Evolutionary conservation across 2,329 filamentous ascomycete genomes (phyloP).

Genomic region (Ophiocordyceps camponoti-leonardi): DNA sequence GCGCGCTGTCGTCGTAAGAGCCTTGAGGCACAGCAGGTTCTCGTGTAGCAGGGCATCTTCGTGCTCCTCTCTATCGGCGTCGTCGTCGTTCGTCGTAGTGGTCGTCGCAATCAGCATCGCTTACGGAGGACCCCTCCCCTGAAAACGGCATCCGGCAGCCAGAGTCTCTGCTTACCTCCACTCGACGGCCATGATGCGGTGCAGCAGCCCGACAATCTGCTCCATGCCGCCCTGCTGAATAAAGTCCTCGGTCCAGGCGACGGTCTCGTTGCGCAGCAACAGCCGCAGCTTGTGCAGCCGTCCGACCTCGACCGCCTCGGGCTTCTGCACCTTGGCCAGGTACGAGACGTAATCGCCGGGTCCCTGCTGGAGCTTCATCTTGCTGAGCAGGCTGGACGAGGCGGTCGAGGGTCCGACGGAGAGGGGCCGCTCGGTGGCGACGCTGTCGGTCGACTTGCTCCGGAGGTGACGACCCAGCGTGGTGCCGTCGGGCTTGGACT

Average conservation of each 20-base stretch:
- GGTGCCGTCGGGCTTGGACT: slow-evolving; percentile 48
- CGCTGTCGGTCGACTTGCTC: slow-evolving; percentile 56
- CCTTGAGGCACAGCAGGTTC: slow-evolving; percentile 82
- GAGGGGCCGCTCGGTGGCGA: slow-evolving; percentile 42
- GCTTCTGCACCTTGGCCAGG: slow-evolving; percentile 62
- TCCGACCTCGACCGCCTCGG: slow-evolving; percentile 76
- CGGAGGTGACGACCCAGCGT: slow-evolving; percentile 43
- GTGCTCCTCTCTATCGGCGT: slow-evolving; percentile 60
- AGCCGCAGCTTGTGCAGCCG: slow-evolving; percentile 86
- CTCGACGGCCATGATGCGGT: slow-evolving; percentile 88
- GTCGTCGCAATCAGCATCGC: background rate
- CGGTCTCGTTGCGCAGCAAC: slow-evolving; percentile 81
- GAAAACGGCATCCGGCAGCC: too few relatives aligned
- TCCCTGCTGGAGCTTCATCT: slow-evolving; percentile 55
- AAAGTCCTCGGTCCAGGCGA: slow-evolving; percentile 88
- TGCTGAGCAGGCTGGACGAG: slow-evolving; percentile 38
- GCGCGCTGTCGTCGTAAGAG: slow-evolving; percentile 76
- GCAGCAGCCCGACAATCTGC: slow-evolving; percentile 70
- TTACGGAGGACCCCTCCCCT: slow-evolving; percentile 1
- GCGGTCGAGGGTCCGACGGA: slow-evolving; percentile 31
- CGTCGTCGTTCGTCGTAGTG: background rate
- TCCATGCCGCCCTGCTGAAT: slow-evolving; percentile 82
- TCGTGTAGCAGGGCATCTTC: slow-evolving; percentile 89
- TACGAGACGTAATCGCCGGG: slow-evolving; percentile 79
- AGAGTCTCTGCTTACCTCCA: slow-evolving; percentile 49